These are phyloP conservation scores for Coccinonectria pachysandricola DNA, from an alignment of 2,329 filamentous ascomycete species.

Conservation along the genomic window DNA sequence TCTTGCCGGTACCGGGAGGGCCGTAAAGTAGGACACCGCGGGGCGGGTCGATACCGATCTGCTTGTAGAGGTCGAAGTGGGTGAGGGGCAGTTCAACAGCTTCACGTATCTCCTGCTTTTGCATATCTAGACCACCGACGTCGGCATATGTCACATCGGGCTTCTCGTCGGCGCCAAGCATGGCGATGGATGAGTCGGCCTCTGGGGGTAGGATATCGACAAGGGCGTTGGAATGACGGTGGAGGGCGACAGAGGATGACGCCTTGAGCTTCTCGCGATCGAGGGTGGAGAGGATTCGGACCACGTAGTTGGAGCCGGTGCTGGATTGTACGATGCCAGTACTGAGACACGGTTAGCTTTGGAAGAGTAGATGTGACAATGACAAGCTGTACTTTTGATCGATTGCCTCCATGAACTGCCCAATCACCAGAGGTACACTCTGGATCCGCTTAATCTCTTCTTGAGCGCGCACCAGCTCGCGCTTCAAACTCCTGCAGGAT, in stretches of 20 bases:
- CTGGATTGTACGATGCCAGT: constrained; percentile 98
- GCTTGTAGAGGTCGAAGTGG: constrained; percentile 97
- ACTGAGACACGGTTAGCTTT: constrained; percentile 35
- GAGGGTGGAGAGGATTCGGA: constrained; percentile 94
- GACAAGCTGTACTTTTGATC: constrained; percentile 74
- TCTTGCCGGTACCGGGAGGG: constrained; percentile 92
- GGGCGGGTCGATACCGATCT: constrained; percentile 97
- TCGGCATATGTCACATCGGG: constrained; percentile 97
- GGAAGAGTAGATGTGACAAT: constrained; percentile 1
- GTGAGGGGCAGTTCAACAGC: constrained; percentile 94
- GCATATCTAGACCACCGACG: constrained; percentile 96
- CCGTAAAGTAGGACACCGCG: constrained; percentile 94
- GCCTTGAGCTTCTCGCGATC: constrained; percentile 97
- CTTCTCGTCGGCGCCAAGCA: constrained; percentile 95
- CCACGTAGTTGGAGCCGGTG: constrained; percentile 97
- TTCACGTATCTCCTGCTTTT: constrained; percentile 98
- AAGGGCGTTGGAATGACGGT: constrained; percentile 95
- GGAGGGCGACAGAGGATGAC: constrained; percentile 91
- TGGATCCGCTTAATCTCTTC: constrained; percentile 99
- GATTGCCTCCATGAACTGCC: constrained; percentile 99
- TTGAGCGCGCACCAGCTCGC: constrained; percentile 91
- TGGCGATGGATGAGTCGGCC: constrained; percentile 96
- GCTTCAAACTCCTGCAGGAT: constrained; percentile 69
- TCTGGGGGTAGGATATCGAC: constrained; percentile 98
- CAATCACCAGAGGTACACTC: constrained; percentile 94